Conservation (phyloP, 306 rosid species). For the Elaeagnus macrophylla region DNA sequence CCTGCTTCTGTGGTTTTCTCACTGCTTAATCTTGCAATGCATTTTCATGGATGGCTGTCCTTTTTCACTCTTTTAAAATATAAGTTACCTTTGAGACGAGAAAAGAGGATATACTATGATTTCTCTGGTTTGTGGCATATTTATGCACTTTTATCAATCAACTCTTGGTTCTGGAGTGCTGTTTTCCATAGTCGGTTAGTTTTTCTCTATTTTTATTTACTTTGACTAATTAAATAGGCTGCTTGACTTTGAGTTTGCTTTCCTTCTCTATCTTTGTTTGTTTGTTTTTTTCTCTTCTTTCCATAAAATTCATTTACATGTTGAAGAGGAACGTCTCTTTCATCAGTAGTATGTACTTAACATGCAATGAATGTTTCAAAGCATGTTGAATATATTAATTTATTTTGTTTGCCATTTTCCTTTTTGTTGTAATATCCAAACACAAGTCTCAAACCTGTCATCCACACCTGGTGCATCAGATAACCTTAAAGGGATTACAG, state of each 20-base stretch:
- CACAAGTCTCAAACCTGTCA: too few species aligned
- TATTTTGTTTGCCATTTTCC: too few species aligned
- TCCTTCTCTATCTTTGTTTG: not conserved
- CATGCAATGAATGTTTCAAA: too few species aligned
- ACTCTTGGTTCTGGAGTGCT: constrained; percentile 67
- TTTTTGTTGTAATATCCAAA: too few species aligned
- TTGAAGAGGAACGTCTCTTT: too few species aligned
- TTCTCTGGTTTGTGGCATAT: constrained; percentile 52
- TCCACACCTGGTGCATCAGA: too few species aligned
- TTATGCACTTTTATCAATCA: constrained; percentile 47
- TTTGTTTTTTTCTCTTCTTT: not conserved
- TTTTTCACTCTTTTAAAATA: constrained; percentile 46
- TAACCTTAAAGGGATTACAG: too few species aligned
- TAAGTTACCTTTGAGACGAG: constrained; percentile 45
- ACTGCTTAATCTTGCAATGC: constrained; percentile 57
- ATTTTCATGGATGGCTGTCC: constrained; percentile 72
- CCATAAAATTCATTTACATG: too few species aligned
- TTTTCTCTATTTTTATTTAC: not conserved
- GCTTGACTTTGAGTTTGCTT: not conserved
- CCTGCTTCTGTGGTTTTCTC: constrained; percentile 69
- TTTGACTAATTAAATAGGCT: not conserved
- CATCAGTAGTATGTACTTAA: not conserved
- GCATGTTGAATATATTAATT: too few species aligned
- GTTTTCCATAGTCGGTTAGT: constrained; percentile 68
- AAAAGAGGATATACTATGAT: constrained; percentile 48